These are phyloP conservation scores for Onygenales sp. DNA, from an alignment of 2,329 filamentous ascomycete genomes.

Conservation along the genomic window DNA sequence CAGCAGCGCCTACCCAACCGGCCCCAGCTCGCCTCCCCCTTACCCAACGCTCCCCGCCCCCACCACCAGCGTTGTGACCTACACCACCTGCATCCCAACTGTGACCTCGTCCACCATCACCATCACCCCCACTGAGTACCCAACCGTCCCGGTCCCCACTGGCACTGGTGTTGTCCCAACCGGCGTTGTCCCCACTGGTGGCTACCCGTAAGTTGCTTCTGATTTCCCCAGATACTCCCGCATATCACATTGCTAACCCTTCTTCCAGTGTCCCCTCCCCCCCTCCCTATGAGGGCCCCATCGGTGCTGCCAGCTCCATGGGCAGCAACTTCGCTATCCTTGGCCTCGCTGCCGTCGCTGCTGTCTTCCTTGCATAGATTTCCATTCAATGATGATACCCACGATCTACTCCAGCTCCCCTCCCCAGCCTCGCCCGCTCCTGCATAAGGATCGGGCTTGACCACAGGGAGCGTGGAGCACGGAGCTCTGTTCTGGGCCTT, in stretches of 20 bases:
- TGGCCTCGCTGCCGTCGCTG: slow-evolving; percentile 20
- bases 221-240: not conserved
- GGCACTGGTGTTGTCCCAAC: slow-evolving; percentile 7
- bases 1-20: slow-evolving; percentile 4
- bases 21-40: not conserved
- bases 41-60: slow-evolving; percentile 4
- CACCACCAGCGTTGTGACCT: slow-evolving; percentile 33
- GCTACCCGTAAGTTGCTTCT: slow-evolving; percentile 3
- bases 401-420: slow-evolving; percentile 6
- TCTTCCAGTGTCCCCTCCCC: slow-evolving; percentile 3
- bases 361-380: slow-evolving; percentile 23
- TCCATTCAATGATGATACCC: slow-evolving; percentile 12
- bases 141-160: slow-evolving; percentile 4
- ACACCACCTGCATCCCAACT: slow-evolving; percentile 39
- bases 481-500: not conserved
- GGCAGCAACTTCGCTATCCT: slow-evolving; percentile 20
- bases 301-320: slow-evolving; percentile 18
- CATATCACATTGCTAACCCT: not conserved
- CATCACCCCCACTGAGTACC: slow-evolving; percentile 7
- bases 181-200: slow-evolving; percentile 3
- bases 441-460: not conserved
- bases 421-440: not conserved
- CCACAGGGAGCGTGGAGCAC: not conserved
- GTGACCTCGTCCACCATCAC: slow-evolving; percentile 11
- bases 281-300: slow-evolving; percentile 16